Conservation (phyloP, 306 rosid species). For the Erythrophleum fordii region DNA sequence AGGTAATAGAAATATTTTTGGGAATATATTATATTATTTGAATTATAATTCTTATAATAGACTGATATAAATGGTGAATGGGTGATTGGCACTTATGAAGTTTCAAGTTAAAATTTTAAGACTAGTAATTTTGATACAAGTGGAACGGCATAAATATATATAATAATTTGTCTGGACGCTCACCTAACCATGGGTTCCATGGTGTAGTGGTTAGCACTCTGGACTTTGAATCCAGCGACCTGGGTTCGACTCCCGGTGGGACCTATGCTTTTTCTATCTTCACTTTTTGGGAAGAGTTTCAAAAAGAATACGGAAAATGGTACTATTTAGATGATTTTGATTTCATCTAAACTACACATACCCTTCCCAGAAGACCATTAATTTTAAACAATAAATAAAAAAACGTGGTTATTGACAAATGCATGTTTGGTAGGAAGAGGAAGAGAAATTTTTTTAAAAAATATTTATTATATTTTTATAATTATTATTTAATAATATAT, state of each 20-base stretch:
- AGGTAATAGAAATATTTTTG: background rate
- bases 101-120: background rate
- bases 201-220: slow-evolving; percentile 84
- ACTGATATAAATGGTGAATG: background rate
- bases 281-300: no score
- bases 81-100: background rate
- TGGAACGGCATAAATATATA: no score
- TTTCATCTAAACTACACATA: background rate
- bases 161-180: no score
- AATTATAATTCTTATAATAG: background rate
- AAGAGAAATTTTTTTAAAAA: no score
- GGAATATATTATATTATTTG: background rate
- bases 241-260: slow-evolving; percentile 75
- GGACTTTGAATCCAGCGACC: slow-evolving; percentile 87
- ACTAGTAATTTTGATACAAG: background rate
- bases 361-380: background rate
- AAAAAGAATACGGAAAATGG: no score
- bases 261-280: slow-evolving; percentile 13
- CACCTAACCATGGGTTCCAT: slow-evolving; percentile 42
- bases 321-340: no score
- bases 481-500: no score
- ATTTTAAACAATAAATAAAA: background rate
- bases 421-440: no score
- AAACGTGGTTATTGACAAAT: no score
- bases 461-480: no score